Base-by-base conservation (phyloP, 108 stramenopile species). In the Stephanodiscus minutulus region DNA sequence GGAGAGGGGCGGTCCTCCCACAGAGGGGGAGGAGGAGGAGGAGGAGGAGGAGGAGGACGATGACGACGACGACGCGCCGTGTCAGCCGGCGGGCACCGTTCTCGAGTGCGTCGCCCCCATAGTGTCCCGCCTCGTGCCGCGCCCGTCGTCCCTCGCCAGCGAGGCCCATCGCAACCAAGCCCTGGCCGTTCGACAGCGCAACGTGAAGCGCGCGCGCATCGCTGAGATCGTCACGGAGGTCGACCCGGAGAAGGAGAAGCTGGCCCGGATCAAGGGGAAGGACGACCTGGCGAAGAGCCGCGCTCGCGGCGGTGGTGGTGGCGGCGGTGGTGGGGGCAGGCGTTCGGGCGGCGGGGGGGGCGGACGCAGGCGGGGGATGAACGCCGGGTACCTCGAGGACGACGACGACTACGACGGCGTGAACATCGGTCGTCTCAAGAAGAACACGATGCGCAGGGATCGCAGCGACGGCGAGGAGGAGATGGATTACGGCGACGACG, bases 181-280 rank as follows among this genome's bases (percentile, higher is more conserved):
- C 7, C 74, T 91, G 31, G 87, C 88, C 21, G 84, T 91, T 11
- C 87, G 91, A 20, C 90, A 90, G 60, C 71, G 81, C 20, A 90
- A 86, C 29, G 87, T 91, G 29, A 91, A 95, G 53, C 76, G 73
- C 52, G 88, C 88, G 5, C 71, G 80, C 8, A 92, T 95, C 72
- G 88, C 88, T 24, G 85, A 89, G 67, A 70, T 82, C 66, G 85
- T 89, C 49, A 92, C 91, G n/a, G 73, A 85, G 49, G 79, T 85
- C 41, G 94, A 95, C 84, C 94, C 94, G 37, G 94, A 95, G 83
- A 86, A 85, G 57, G 77, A 80, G 43, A 92, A 92, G 74, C 58
- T 54, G 52, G 87, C 86, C 2, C 81, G 89, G 22, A 91, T 91
- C 57, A 80, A 77, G 56, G 67, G 77, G 50, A 89, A 90, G 72